Evolutionary conservation across 176 grass and related monocot genomes (phyloP).

Genomic region (Musa troglodytarum): DNA sequence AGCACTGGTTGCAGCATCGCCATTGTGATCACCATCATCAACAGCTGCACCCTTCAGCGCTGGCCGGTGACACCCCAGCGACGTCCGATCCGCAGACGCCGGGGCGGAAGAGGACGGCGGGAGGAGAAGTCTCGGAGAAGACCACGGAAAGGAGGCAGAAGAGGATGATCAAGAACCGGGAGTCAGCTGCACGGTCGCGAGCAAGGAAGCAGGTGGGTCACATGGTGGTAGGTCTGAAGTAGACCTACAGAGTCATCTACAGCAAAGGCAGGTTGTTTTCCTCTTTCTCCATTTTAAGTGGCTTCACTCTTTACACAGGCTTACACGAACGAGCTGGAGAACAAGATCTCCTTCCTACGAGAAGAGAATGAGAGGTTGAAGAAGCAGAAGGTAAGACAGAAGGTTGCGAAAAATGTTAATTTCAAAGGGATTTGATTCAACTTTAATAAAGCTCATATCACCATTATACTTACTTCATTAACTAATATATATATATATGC

Average conservation of each 20-base stretch:
- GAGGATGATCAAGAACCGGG: constrained; percentile 1
- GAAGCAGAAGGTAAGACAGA: background rate
- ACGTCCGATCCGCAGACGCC: background rate
- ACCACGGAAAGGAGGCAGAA: background rate
- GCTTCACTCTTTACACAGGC: background rate
- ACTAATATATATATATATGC: no score
- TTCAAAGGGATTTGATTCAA: no score
- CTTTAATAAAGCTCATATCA: no score
- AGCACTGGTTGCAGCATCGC: background rate
- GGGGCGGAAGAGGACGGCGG: background rate
- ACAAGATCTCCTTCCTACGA: background rate
- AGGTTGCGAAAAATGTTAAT: background rate
- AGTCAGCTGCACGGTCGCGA: background rate
- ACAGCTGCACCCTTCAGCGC: background rate
- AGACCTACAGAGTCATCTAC: no score
- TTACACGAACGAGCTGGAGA: constrained; percentile 1
- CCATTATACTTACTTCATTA: no score
- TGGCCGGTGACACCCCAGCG: background rate
- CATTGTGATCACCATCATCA: background rate
- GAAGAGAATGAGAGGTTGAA: background rate
- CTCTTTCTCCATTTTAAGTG: background rate
- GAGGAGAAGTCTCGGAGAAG: background rate
- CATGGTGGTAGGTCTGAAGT: no score
- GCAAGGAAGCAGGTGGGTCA: background rate
- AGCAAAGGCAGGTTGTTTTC: no score